A percentile compares a stretch with the other conserved stretches of the same genome.
Evolutionary conservation across 1,139 yeast genomes (phyloP).

Genomic region (Sugiyamaella grinbergsii): DNA sequence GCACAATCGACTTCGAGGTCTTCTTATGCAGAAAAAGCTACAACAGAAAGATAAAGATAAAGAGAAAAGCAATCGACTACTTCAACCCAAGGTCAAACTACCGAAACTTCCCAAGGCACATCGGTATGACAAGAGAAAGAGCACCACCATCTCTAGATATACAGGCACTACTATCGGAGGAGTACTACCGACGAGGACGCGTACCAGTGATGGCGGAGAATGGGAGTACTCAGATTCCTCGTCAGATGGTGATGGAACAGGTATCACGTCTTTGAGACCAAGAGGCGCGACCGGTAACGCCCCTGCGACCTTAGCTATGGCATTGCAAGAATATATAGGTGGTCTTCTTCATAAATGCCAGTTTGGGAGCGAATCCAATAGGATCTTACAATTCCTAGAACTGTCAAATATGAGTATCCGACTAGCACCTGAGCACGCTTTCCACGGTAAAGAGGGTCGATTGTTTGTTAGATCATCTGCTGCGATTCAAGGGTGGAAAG

Average conservation of each 20-base stretch:
- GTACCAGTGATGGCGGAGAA: neutral
- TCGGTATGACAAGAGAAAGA: neutral
- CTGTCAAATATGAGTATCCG: conserved; percentile 85
- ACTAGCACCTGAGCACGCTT: conserved; percentile 75
- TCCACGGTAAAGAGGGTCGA: conserved; percentile 86
- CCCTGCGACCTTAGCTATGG: conserved; percentile 17
- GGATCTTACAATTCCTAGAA: conserved; percentile 83
- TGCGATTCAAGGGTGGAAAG: conserved; percentile 92
- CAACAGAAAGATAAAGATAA: conserved; percentile 23
- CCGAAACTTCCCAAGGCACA: conserved; percentile 15
- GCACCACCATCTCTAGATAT: conserved; percentile 1
- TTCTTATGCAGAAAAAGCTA: conserved; percentile 28
- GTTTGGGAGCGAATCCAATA: conserved; percentile 78
- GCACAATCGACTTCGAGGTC: conserved; percentile 58
- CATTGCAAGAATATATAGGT: conserved; percentile 54
- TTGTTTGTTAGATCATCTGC: conserved; percentile 81
- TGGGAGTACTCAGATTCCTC: neutral
- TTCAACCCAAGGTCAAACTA: conserved; percentile 8
- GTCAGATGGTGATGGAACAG: neutral
- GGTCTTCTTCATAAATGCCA: conserved; percentile 60
- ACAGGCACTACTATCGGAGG: neutral
- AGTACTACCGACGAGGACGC: neutral
- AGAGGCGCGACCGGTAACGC: neutral
- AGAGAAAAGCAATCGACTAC: neutral
- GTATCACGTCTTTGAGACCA: neutral